Evolutionary conservation across 2,329 filamentous ascomycete species (phyloP).

Genomic region (Colletotrichum paranaense): DNA sequence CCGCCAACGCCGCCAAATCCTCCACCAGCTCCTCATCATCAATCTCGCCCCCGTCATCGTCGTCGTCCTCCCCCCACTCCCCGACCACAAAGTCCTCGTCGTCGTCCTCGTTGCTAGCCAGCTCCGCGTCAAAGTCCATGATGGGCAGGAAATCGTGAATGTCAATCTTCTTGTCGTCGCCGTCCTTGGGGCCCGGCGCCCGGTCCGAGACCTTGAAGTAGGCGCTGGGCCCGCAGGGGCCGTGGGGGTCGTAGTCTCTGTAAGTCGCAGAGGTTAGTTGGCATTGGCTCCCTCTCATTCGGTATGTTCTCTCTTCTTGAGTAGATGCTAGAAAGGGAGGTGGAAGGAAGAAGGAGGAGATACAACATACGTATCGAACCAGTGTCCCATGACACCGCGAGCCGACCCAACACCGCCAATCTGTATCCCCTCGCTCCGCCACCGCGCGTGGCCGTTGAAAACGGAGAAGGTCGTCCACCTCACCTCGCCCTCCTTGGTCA

Average conservation of each 20-base stretch:
- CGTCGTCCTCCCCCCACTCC: constrained; percentile 43
- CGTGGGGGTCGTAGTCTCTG: constrained; percentile 74
- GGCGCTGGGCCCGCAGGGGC: constrained; percentile 79
- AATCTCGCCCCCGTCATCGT: constrained; percentile 40
- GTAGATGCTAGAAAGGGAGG: background rate
- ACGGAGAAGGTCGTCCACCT: constrained; percentile 79
- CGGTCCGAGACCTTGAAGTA: constrained; percentile 74
- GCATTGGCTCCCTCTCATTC: background rate
- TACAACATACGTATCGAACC: constrained; percentile 77
- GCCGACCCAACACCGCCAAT: constrained; percentile 74
- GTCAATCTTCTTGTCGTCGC: constrained; percentile 34
- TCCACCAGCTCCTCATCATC: constrained; percentile 40
- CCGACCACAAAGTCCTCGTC: constrained; percentile 39
- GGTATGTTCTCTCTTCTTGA: background rate
- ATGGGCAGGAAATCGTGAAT: constrained; percentile 37
- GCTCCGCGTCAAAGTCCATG: constrained; percentile 39
- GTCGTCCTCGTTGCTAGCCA: constrained; percentile 38
- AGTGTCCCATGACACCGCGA: constrained; percentile 78
- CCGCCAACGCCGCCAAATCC: constrained; percentile 38
- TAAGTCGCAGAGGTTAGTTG: constrained; percentile 7
- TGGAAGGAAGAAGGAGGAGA: background rate
- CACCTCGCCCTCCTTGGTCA: constrained; percentile 78
- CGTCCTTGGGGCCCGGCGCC: constrained; percentile 41
- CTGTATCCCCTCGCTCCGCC: constrained; percentile 83
- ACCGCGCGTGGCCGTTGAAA: constrained; percentile 72